Evolutionary conservation across 345 rosid genomes (phyloP), one percentile per base, ranked within the genome.

Genomic region (Durio zibethinus): DNA sequence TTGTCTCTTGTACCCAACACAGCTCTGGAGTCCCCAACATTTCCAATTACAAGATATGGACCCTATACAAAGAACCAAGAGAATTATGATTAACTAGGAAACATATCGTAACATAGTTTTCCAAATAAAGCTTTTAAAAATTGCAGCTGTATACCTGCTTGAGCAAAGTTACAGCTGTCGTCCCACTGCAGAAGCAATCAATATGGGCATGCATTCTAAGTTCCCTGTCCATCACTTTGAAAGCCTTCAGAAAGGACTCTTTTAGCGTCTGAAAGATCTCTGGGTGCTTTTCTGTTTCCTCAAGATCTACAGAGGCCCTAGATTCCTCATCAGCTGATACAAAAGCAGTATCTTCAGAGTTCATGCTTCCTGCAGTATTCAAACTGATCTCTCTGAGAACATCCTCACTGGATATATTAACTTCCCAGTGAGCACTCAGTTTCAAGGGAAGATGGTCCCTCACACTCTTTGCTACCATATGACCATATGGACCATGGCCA

Each of bases 401-500:
- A 77, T 77, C 92, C 81, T 88, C 93, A 25, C 82, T 80, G n/a
- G 90, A 85, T 56, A 80, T 68, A 79, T 82, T 88, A 62, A 88
- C 90, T 81, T 94, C 96, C 96, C 97, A 92, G 15, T 90, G 84
- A 77, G 98, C 77, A 84, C 88, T 89, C 85, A 97, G 77, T 72
- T 89, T 94, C 75, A 84, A 84, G 33, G 99, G 99, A 85, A 97
- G 98, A 74, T 85, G 86, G 81, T 97, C 99, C 82, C 99, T 86
- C 72, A 97, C 98, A 85, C 87, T 91, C 86, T 82, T 97, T 47
- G 99, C 99, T 81, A 94, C 99, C 97, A 92, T 82, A 81, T 97
- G 98, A 76, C 99, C 99, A 72, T 82, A 90, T 0, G 99, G 99
- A 61, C 99, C 99, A 50, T 97, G 99, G 21, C 99, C 99, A 88